Evolutionary conservation across 208 protist genomes (phyloP).

Genomic region (Acanthamoeba quina): DNA sequence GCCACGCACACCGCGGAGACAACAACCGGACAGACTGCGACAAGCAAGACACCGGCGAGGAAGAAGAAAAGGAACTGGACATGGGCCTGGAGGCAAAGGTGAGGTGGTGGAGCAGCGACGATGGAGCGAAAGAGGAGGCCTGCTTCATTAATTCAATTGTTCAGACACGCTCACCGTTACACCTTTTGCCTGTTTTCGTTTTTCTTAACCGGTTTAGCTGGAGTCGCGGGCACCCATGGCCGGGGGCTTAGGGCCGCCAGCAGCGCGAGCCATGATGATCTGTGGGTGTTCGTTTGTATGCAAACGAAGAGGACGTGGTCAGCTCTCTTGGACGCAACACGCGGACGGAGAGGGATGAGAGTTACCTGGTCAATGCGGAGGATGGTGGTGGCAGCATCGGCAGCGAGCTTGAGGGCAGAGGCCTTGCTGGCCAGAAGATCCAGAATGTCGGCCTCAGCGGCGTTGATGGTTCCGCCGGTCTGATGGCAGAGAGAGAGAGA

Average conservation of each 20-base stretch:
- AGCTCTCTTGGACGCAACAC: neutral
- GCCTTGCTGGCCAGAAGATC: constrained; percentile 95
- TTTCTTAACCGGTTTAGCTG: neutral
- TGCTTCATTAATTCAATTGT: too few relatives aligned
- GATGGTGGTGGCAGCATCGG: constrained; percentile 97
- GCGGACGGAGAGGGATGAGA: neutral
- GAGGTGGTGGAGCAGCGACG: too few relatives aligned
- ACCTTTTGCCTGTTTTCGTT: neutral
- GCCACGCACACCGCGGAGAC: too few relatives aligned
- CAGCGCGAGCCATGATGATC: constrained; percentile 99
- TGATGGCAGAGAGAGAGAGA: neutral
- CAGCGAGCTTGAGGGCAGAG: constrained; percentile 95
- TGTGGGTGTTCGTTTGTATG: constrained; percentile 88
- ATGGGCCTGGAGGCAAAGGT: too few relatives aligned
- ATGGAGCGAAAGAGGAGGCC: too few relatives aligned
- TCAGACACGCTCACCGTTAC: too few relatives aligned
- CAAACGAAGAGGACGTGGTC: neutral
- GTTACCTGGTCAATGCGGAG: constrained; percentile 93
- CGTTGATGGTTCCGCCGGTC: constrained; percentile 91
- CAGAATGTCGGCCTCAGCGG: constrained; percentile 93
- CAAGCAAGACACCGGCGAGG: too few relatives aligned
- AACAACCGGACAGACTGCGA: too few relatives aligned
- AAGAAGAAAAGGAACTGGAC: too few relatives aligned
- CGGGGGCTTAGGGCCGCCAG: constrained; percentile 96
- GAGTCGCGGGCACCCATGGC: constrained; percentile 71